These are phyloP conservation scores for Penicillium robsamsonii DNA, from an alignment of 495 filamentous ascomycete genomes.

Conservation along the genomic window DNA sequence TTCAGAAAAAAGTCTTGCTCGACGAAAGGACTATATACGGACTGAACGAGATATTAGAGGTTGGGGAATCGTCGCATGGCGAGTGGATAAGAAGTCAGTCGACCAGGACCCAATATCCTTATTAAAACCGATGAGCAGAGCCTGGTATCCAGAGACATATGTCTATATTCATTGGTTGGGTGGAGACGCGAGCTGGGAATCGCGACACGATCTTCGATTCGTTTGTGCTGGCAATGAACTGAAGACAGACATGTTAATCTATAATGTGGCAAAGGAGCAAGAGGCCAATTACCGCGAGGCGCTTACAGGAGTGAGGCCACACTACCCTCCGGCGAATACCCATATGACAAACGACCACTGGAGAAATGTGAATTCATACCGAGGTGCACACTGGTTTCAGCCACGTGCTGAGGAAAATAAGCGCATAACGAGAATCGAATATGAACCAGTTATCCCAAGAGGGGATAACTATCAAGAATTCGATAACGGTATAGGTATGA, in stretches of 20 bases:
- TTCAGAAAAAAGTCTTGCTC: not conserved
- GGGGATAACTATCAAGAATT: not conserved
- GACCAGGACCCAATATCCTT: slow-evolving; percentile 1
- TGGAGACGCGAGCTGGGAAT: not conserved
- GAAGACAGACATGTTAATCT: slow-evolving; percentile 2
- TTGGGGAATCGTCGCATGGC: not conserved
- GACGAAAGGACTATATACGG: not conserved
- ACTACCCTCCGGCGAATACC: not conserved
- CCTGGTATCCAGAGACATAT: slow-evolving; percentile 1
- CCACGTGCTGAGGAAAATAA: slow-evolving; percentile 1
- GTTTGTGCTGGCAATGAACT: not conserved
- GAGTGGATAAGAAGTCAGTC: not conserved
- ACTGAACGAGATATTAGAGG: not conserved
- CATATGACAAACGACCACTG: not conserved
- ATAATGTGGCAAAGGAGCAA: slow-evolving; percentile 1
- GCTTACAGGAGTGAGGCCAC: not conserved
- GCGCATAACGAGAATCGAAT: not conserved
- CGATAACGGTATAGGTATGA: not conserved
- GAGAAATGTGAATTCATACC: not conserved
- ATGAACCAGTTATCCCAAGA: not conserved
- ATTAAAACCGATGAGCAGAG: not conserved
- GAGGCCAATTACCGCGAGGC: not conserved
- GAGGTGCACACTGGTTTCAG: slow-evolving; percentile 1
- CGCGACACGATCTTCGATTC: not conserved
- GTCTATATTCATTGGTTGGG: not conserved